phyloP scores from a whole-genome alignment of 202 grass and related monocot species.

The Dendrocalamus latiflorus region DNA sequence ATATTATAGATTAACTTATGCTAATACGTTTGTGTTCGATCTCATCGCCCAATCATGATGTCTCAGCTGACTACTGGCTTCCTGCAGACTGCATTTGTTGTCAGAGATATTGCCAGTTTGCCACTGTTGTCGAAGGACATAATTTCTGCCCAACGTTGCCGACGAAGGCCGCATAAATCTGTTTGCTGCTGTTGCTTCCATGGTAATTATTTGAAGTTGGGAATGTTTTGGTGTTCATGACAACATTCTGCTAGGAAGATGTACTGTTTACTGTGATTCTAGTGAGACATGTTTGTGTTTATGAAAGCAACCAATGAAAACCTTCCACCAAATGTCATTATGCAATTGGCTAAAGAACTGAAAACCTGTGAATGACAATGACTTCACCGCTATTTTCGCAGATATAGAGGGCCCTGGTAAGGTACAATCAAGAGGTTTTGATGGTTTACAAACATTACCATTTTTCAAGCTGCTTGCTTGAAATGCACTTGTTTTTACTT shows the following conservation, averaged over 20 bases:
- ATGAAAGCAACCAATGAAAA: constrained; percentile 76
- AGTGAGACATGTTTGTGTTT: neutral
- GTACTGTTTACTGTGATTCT: neutral
- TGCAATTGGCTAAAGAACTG: constrained; percentile 60
- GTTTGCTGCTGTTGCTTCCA: constrained; percentile 1
- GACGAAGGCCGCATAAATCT: neutral
- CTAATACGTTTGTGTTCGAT: neutral
- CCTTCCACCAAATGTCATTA: constrained; percentile 76
- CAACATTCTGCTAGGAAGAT: neutral
- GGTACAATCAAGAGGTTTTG: neutral
- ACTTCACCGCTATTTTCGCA: constrained; percentile 64
- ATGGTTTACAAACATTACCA: neutral
- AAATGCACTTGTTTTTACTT: neutral
- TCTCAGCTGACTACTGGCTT: neutral
- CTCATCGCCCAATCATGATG: neutral
- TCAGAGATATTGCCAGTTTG: neutral
- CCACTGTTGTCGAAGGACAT: neutral
- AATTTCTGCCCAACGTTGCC: neutral
- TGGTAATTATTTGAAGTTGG: neutral
- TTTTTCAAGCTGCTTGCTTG: neutral
- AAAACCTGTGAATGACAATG: constrained; percentile 73
- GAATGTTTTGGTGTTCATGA: neutral
- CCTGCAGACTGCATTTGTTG: neutral
- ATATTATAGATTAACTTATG: neutral
- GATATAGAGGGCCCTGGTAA: constrained; percentile 75